Evolutionary conservation across 306 rosid species (phyloP).

Genomic region (Vigna mungo): DNA sequence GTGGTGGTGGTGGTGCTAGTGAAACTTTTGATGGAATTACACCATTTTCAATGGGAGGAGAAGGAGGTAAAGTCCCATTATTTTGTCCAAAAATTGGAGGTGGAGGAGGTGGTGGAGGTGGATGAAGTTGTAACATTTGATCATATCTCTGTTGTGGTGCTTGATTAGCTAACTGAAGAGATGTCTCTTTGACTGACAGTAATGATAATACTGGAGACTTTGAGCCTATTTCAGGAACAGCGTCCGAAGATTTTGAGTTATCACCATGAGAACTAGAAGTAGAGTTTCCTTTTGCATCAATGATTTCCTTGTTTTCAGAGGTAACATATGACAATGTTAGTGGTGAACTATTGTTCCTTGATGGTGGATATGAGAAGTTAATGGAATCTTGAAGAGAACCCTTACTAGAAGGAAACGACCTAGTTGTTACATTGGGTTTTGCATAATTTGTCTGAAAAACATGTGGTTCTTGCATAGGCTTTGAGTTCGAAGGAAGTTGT

Average conservation of each 20-base stretch:
- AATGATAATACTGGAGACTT: slow-evolving; percentile 45
- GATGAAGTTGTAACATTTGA: slow-evolving; percentile 45
- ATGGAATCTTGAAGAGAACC: slow-evolving; percentile 66
- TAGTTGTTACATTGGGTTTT: slow-evolving; percentile 64
- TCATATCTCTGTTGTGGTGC: slow-evolving; percentile 29
- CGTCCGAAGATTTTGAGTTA: slow-evolving; percentile 53
- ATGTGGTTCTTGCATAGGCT: slow-evolving; percentile 55
- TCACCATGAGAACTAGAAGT: slow-evolving; percentile 48
- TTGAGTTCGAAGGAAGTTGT: slow-evolving; percentile 54
- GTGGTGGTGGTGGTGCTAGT: slow-evolving; percentile 25
- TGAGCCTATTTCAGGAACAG: slow-evolving; percentile 51
- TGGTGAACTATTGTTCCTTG: slow-evolving; percentile 63
- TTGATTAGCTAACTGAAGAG: slow-evolving; percentile 41
- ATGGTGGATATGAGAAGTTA: slow-evolving; percentile 75
- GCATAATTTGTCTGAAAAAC: slow-evolving; percentile 60
- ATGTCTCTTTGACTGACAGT: slow-evolving; percentile 48
- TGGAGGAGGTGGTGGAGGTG: slow-evolving; percentile 24
- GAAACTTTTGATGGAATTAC: not conserved
- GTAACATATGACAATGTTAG: slow-evolving; percentile 49
- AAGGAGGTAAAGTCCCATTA: slow-evolving; percentile 39
- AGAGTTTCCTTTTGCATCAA: slow-evolving; percentile 56
- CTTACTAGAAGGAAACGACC: slow-evolving; percentile 81
- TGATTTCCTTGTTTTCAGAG: slow-evolving; percentile 54
- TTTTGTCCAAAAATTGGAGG: slow-evolving; percentile 36
- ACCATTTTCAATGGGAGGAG: not conserved